These are phyloP conservation scores for Leccinum fuscescens DNA, from an alignment of 1,284 basidiomycete genomes.

Conservation along the genomic window DNA sequence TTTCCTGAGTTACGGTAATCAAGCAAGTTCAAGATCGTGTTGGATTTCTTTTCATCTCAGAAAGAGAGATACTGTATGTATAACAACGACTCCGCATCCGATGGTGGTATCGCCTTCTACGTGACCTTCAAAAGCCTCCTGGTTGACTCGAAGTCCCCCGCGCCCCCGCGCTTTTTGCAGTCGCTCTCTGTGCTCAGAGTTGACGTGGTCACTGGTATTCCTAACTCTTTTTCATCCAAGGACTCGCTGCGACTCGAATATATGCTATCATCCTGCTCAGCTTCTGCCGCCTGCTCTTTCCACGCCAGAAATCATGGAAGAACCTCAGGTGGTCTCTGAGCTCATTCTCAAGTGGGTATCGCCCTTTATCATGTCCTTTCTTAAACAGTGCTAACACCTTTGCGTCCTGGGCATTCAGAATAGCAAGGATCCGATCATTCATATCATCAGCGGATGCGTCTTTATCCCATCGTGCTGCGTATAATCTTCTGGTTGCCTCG, in stretches of 20 bases:
- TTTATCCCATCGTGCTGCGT: too few species aligned
- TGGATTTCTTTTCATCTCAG: background rate
- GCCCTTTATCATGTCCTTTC: background rate
- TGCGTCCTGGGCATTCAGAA: background rate
- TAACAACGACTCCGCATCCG: background rate
- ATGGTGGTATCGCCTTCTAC: background rate
- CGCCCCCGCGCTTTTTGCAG: background rate
- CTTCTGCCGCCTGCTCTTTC: background rate
- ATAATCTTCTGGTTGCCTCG: too few species aligned
- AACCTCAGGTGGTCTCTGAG: background rate
- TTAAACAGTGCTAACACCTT: background rate
- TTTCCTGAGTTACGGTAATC: background rate
- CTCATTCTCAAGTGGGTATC: background rate
- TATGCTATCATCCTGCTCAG: background rate
- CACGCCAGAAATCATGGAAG: background rate
- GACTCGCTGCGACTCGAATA: background rate
- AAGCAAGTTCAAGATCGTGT: background rate
- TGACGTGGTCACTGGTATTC: slow-evolving; percentile 7
- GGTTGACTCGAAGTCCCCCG: background rate
- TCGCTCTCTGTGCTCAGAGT: background rate
- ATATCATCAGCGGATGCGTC: too few species aligned
- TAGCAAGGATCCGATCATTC: background rate
- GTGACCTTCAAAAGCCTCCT: background rate
- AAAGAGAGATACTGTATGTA: background rate
- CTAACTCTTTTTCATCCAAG: background rate